A percentile compares a stretch with the other conserved stretches of the same genome.
These are phyloP conservation scores for Nicotiana tomentosiformis DNA, from an alignment of 257 asterid genomes.

Conservation along the genomic window DNA sequence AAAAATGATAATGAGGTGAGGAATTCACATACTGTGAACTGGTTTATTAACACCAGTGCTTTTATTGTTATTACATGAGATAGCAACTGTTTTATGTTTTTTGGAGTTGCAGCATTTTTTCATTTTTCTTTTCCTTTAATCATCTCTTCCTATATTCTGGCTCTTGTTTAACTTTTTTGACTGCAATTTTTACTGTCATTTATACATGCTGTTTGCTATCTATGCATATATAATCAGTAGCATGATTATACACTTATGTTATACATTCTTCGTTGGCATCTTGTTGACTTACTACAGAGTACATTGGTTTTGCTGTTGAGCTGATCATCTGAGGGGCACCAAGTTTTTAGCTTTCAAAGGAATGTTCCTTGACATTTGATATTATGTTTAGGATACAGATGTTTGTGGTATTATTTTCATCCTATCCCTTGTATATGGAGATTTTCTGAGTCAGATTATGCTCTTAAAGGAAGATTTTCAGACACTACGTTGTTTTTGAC, in stretches of 20 bases:
- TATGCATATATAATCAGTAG: not conserved
- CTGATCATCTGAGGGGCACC: not conserved
- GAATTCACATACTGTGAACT: not conserved
- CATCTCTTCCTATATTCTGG: not conserved
- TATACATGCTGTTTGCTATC: not conserved
- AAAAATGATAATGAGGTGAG: conserved; percentile 55
- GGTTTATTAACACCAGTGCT: not conserved
- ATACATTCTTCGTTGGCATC: not conserved
- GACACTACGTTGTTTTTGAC: not conserved
- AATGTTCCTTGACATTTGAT: not conserved
- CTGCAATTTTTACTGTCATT: not conserved
- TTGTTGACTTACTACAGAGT: not conserved
- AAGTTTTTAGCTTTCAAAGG: not conserved
- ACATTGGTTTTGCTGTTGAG: not conserved
- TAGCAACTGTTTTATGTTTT: not conserved
- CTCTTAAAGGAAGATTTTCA: not conserved
- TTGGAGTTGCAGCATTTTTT: not conserved
- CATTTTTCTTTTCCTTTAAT: not conserved
- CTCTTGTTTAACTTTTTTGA: not conserved
- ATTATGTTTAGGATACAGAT: not conserved
- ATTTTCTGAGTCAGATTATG: not conserved
- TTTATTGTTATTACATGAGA: not conserved
- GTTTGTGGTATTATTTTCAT: not conserved
- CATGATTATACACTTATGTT: not conserved
- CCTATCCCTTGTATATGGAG: not conserved